Evolutionary conservation across 768 basidiomycete species (phyloP), one percentile per base, ranked within the genome.

Genomic region (Scleroderma citrinum): DNA sequence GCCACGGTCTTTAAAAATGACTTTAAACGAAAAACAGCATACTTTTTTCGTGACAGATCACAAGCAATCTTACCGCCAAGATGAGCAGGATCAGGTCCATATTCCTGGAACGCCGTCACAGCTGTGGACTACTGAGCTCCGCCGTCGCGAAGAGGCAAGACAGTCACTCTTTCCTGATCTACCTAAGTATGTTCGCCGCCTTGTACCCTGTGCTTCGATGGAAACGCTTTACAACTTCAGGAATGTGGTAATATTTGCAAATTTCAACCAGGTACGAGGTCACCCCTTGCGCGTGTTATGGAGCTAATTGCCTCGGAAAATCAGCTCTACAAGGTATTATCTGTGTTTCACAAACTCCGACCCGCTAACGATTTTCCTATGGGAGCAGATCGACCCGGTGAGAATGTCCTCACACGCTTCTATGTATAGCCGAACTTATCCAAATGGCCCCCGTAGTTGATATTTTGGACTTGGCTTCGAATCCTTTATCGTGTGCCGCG

Each of bases 31-130:
- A 7, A 24, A 24, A 20, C 48, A 76, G 74, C 71, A 76, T 56
- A 69, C 73, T 13, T 76, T 71, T 54, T 76, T 78, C 48, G 73
- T 70, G 29, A 74, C 74, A 6, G 76, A 78, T 51, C 76, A 78
- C 53, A 73, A 68, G 47, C 76, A 78, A 53, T 69, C 73, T 5
- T 74, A 62, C 56, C 55, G 64, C 20, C 60, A 62, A n/a, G 68
- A 66, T 46, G 36, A 47, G 23, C 51, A 61, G 53, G 38, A 56
- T 35, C 19, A 59, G 16, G 41, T 52, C 36, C 44, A 40, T 19
- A 43, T 46, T 7, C 41, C 55, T n/a, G 55, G 44, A n/a, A 36
- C 19, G 19, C 30, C 56, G 1, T 59, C 61, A 0, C 50, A 55
- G 30, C 51, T 63, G 12, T 78, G 75, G 75, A 42, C 44, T 14